Base-by-base conservation (phyloP, 306 rosid species). In the Vigna angularis region DNA sequence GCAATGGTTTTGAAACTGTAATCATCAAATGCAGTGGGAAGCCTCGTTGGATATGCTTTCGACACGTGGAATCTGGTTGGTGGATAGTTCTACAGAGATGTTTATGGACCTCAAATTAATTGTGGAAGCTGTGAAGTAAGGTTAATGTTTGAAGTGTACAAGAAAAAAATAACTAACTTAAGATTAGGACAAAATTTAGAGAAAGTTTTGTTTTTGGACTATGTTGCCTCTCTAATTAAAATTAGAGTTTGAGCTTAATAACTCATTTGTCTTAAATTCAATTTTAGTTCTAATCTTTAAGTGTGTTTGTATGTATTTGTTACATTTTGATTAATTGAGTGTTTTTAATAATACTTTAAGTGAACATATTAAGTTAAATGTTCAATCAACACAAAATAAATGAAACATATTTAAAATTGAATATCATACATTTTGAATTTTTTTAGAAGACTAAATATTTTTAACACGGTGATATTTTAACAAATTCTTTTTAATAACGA, bases 61-160 rank as follows among this genome's bases (percentile, higher is more conserved):
- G 94, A 91, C 98, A 91, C 97, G 98, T 95, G 96, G 93, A 82
- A 28, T 83, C 12, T 50, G 34, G 15, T 59, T 65, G 75, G 70
- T 80, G 75, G 88, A 68, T 74, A 80, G 67, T 83, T 74, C 77
- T 56, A 65, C 78, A 16, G 76, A 87, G 87, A 75, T 18, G 75
- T 65, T 48, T 52, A 3, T 45, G 61, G 53, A 74, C 86, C 83
- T 79, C 44, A 70, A 55, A 82, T 81, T 89, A 78, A 49, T 86
- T 83, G 91, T 82, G 91, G 88, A 72, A 30, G 68, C 5, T 1
- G 71, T 22, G 49, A 51, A 22, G 17, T 45, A 2, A 53, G 2
- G 47, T 9, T 1, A 30, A 32, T 30, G 30, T 14, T 32, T 62
- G 6, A 15, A 62, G 67, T 62, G 45, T 62, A 16, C 67, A 32